phyloP scores from a whole-genome alignment of 164 flowering plant species.

The grape (Vitis vinifera) region DNA sequence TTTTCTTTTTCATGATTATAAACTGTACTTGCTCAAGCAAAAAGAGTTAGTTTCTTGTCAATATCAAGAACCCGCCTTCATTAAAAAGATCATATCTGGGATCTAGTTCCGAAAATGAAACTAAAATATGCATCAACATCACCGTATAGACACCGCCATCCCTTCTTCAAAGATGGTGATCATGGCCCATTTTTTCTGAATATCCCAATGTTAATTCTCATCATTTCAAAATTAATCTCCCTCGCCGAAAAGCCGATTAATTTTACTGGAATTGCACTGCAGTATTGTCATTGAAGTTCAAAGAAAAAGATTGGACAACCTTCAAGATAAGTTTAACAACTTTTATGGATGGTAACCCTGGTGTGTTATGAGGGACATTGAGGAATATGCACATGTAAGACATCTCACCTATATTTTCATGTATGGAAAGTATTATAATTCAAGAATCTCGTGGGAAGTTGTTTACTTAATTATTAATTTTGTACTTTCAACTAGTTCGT shows the following conservation, averaged over 20 bases:
- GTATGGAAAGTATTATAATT: conserved; percentile 4
- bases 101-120: conserved; percentile 13
- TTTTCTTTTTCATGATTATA: neutral
- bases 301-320: conserved; percentile 19
- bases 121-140: conserved; percentile 8
- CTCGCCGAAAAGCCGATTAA: too few species aligned
- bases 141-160: conserved; percentile 27
- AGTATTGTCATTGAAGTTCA: conserved; percentile 1
- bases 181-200: neutral
- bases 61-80: conserved; percentile 25
- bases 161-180: neutral
- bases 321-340: conserved; percentile 1
- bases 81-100: conserved; percentile 21
- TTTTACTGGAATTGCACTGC: neutral
- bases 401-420: conserved; percentile 16
- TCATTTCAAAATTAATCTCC: too few species aligned
- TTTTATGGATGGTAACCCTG: neutral
- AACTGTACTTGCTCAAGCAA: conserved; percentile 7
- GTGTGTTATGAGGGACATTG: neutral
- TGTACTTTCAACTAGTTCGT: neutral
- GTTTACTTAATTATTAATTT: neutral
- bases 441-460: neutral
- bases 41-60: conserved; percentile 35
- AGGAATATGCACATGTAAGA: conserved; percentile 7
- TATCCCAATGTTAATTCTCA: neutral